Evolutionary conservation across 768 basidiomycete genomes (phyloP).

Genomic region (Auricularia sp.): DNA sequence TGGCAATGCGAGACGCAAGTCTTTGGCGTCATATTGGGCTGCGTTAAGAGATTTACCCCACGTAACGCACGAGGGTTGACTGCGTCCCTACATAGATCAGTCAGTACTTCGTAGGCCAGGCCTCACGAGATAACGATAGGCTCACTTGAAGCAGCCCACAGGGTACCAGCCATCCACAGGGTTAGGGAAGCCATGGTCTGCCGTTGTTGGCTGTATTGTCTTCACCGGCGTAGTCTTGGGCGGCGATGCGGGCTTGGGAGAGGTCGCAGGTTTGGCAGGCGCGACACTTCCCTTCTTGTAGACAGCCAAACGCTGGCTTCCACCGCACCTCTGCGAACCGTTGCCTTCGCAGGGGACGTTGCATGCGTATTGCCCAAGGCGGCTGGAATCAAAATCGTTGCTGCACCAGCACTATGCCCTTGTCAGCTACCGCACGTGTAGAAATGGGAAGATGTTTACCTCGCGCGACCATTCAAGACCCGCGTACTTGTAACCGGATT

Average conservation of each 20-base stretch:
- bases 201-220: background rate
- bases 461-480: background rate
- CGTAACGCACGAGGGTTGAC: background rate
- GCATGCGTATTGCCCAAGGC: background rate
- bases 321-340: background rate
- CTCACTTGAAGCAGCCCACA: constrained; percentile 1
- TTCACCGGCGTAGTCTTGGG: background rate
- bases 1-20: background rate
- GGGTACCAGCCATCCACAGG: background rate
- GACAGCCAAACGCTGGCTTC: background rate
- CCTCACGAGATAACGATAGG: too few relatives aligned
- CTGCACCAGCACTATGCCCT: background rate
- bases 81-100: background rate
- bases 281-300: background rate
- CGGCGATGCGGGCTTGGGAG: background rate
- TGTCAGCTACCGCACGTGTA: background rate
- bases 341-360: background rate
- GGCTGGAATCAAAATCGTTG: background rate
- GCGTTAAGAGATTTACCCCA: background rate
- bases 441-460: background rate
- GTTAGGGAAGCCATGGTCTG: background rate
- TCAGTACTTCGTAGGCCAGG: too few relatives aligned
- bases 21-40: background rate
- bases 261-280: background rate
- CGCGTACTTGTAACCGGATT: background rate